Base-by-base conservation (phyloP, 2,329 filamentous ascomycete species). In the Fusarium graminum region DNA sequence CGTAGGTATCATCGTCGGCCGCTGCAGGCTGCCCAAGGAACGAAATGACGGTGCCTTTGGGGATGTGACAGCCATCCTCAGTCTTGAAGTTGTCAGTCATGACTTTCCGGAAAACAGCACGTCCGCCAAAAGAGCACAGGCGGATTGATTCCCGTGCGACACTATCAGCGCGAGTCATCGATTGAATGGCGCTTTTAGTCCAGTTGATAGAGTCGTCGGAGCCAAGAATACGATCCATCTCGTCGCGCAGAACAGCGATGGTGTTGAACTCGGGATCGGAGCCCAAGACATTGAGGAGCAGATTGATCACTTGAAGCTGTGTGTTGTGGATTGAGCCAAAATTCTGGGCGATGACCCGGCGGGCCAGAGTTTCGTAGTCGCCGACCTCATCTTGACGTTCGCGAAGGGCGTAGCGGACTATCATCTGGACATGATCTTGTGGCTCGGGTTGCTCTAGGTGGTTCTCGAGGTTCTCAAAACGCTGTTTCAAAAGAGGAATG, bases 71-170 rank as follows among this genome's bases (percentile, higher is more conserved):
- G 2, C 77, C 77, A 11, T 78, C 75, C 11, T 74, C 69, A 0
- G 76, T 79, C 28, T 62, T 68, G 25, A 79, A 41, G 22, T 69
- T 72, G 28, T 73, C 59, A 11, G 68, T 67, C 52, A 71, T 64
- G 38, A 78, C 70, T 53, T 71, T 72, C 7, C 76, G 77, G 55
- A 74, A 69, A 3, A 72, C 53, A 7, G 71, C 63, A 26, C 75
- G 75, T 3, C 65, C 63, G 2, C 72, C 72, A 16, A 77, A 75
- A 0, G 76, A 71, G 25, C 80, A 55, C 4, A 78, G 44, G 3
- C 81, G 76, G 22, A 83, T 70, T 4, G 81, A 81, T 67, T 84
- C 81, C 13, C 81, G 76, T 3, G 77, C 70, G 1, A 76, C 75
- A 49, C 80, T 83, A 66, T 84, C 81, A 10, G 78, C 70, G 4